Conservation (phyloP, 805 yeast genomes). For the Ogataea zsoltii region DNA sequence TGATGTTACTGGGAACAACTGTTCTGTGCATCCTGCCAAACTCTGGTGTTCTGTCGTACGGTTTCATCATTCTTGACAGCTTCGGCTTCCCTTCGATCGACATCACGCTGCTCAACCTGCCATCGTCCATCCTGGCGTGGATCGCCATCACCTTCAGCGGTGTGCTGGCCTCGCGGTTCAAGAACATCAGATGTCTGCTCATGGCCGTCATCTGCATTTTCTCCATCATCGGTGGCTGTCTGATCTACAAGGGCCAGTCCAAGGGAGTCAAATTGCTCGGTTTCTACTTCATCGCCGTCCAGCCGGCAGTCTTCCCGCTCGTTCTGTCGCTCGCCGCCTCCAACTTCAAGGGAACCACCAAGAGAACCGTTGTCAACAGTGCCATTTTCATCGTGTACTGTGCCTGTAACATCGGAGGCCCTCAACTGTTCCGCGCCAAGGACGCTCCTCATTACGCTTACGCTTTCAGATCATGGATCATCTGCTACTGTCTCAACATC, state of each 20-base stretch:
- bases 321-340: constrained; percentile 29
- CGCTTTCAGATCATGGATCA: constrained; percentile 57
- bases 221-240: constrained; percentile 31
- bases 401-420: constrained; percentile 67
- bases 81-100: constrained; percentile 36
- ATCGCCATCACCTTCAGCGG: constrained; percentile 29
- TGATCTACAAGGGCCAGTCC: constrained; percentile 29
- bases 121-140: constrained; percentile 41
- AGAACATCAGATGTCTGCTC: constrained; percentile 36
- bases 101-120: constrained; percentile 38
- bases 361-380: constrained; percentile 56
- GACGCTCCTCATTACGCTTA: constrained; percentile 60
- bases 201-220: constrained; percentile 23
- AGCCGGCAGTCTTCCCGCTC: constrained; percentile 31
- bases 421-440: constrained; percentile 59
- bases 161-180: constrained; percentile 24
- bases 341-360: constrained; percentile 66
- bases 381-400: constrained; percentile 61
- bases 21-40: constrained; percentile 48
- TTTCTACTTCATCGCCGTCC: constrained; percentile 27
- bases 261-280: constrained; percentile 34
- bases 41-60: constrained; percentile 45
- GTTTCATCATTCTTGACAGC: constrained; percentile 39
- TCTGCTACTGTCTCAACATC: constrained; percentile 39
- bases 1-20: constrained; percentile 47